These are phyloP conservation scores for Didymella segeticola DNA, from an alignment of 2,329 filamentous ascomycete genomes.

Conservation along the genomic window DNA sequence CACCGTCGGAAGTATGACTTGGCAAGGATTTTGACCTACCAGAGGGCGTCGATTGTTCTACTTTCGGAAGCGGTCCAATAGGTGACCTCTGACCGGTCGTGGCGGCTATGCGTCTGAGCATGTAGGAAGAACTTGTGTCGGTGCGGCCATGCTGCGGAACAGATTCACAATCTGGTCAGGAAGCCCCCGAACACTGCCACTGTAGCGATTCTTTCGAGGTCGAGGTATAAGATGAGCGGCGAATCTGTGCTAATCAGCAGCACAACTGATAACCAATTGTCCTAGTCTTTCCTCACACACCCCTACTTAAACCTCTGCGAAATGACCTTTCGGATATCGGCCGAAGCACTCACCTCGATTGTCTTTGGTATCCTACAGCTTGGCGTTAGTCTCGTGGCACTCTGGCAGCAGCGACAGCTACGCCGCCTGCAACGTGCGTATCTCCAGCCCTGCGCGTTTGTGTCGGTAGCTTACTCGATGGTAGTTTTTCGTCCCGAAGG, in stretches of 20 bases:
- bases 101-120: neutral
- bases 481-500: neutral
- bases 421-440: constrained; percentile 19
- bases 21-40: neutral
- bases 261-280: no score
- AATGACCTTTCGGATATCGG: neutral
- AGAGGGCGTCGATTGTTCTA: neutral
- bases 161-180: no score
- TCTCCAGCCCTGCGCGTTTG: no score
- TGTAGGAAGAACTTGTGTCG: no score
- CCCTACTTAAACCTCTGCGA: neutral
- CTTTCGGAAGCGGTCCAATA: no score
- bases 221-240: no score
- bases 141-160: no score
- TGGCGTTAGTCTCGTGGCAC: constrained; percentile 13
- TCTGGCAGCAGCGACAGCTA: constrained; percentile 26
- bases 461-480: no score
- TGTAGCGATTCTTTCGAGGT: no score
- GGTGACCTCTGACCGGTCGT: neutral
- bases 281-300: no score
- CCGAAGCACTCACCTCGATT: constrained; percentile 20
- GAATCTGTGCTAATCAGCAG: no score
- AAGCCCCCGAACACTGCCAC: no score
- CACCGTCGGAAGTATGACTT: neutral
- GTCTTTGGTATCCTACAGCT: constrained; percentile 26